phyloP scores from a whole-genome alignment of 768 basidiomycete genomes.

The Boletus tylopilopsis region DNA sequence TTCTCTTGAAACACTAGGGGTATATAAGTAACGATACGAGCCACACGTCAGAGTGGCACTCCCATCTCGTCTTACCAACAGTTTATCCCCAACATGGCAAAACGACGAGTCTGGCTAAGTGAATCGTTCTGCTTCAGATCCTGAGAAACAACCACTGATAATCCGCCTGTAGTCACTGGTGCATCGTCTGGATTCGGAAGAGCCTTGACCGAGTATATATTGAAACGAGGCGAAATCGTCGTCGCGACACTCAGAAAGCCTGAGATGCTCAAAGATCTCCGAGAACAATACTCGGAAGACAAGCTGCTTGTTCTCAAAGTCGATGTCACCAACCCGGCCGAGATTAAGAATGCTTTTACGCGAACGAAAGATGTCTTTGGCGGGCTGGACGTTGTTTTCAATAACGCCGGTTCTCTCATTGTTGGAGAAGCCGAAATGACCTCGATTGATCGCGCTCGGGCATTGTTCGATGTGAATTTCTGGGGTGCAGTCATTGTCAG shows the following conservation, averaged over 20 bases:
- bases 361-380: conserved; percentile 6
- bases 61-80: not conserved
- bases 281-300: conserved; percentile 1
- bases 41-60: not conserved
- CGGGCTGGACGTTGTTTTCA: conserved; percentile 19
- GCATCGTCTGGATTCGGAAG: conserved; percentile 40
- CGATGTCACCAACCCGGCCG: conserved; percentile 11
- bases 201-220: conserved; percentile 27
- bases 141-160: not conserved
- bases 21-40: not conserved
- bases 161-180: conserved; percentile 33
- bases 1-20: not conserved
- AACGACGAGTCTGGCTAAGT: conserved; percentile 12
- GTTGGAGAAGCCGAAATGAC: conserved; percentile 24
- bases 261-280: conserved; percentile 12
- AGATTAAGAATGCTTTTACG: conserved; percentile 11
- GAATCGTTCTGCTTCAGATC: not conserved
- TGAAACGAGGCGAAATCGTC: conserved; percentile 35
- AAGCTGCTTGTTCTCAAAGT: conserved; percentile 15
- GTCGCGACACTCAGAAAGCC: conserved; percentile 43
- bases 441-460: conserved; percentile 15
- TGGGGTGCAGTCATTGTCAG: conserved; percentile 28
- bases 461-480: conserved; percentile 27
- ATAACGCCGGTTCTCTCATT: conserved; percentile 15
- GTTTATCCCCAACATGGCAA: not conserved